Evolutionary conservation across 768 basidiomycete species (phyloP).

Genomic region (Amanita rubescens): DNA sequence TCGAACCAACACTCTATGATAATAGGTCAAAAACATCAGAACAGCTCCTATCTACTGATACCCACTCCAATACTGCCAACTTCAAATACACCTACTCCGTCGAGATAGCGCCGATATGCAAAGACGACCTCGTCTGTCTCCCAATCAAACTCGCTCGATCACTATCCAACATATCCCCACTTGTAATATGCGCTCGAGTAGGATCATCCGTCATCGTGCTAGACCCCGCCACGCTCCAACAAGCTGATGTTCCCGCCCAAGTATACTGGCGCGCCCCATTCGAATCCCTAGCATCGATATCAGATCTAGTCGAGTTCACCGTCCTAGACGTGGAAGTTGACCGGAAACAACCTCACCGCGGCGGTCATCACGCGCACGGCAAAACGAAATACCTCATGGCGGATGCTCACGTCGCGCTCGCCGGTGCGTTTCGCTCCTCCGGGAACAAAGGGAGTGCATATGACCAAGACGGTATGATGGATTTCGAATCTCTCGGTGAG

Average conservation of each 20-base stretch:
- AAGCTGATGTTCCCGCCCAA: constrained; percentile 68
- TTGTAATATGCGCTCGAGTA: constrained; percentile 85
- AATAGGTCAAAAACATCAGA: constrained; percentile 84
- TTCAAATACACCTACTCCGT: constrained; percentile 98
- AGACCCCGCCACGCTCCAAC: constrained; percentile 81
- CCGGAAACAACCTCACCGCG: constrained; percentile 18
- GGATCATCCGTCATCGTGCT: constrained; percentile 88
- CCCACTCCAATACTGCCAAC: constrained; percentile 87
- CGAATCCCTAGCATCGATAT: constrained; percentile 70
- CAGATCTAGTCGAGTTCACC: constrained; percentile 91
- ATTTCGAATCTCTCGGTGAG: constrained; percentile 49
- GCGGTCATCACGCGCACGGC: constrained; percentile 11
- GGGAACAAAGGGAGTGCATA: constrained; percentile 14
- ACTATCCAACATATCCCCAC: constrained; percentile 81
- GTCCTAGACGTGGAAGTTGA: constrained; percentile 92
- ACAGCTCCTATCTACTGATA: constrained; percentile 89
- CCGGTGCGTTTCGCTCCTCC: constrained; percentile 67
- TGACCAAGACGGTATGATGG: constrained; percentile 51
- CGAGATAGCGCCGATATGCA: constrained; percentile 95
- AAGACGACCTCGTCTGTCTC: constrained; percentile 93
- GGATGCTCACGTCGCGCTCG: constrained; percentile 80
- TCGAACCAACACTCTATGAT: constrained; percentile 33
- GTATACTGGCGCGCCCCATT: constrained; percentile 93
- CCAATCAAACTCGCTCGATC: constrained; percentile 76
- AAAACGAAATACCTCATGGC: constrained; percentile 75